Base-by-base conservation (phyloP, 306 rosid genomes). In the Quercus bicolor region DNA sequence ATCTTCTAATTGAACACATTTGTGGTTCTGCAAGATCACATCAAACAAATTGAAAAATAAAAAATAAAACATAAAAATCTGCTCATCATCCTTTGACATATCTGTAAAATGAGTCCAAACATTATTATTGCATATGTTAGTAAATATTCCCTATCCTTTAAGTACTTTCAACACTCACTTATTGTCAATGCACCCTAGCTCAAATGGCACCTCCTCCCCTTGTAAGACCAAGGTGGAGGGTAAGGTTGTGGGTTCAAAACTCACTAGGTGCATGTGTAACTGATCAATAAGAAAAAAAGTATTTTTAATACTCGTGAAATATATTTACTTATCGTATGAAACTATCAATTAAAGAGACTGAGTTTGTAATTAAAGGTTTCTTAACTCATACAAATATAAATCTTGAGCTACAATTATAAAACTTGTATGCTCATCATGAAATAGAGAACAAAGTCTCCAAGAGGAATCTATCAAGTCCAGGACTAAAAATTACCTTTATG, bases 1-100 rank as follows among this genome's bases (percentile, higher is more conserved):
- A 77, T 96, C 98, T 85, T 96, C 99, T 70, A 96, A 87, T 66
- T 93, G 97, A 77, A 96, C 90, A 79, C 99, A 93, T 87, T 96
- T 96, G 57, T 91, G 89, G 75, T 83, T 90, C 99, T 96, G 96
- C 84, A 84, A 70, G 59, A 75, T 76, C 66, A 78, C 13, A 77
- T 24, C 76, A 56, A 81, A 75, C 26, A 19, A 34, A 6, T 66
- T 34, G 23, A n/a, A 66, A 66, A 34, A 48, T 3, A 48, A 13
- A 6, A 4, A 33, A 7, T 18, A 4, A 6, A 37, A 53, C 51
- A 75, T 31, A 78, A 78, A 72, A 71, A 5, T 13, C 29, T 78
- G 74, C 64, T 57, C 66, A 14, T 14, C 40, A 75, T 28, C 43
- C 31, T 11, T 61, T 10, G 69, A 28, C 69, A 28, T 26, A 62